These are phyloP conservation scores for Candida taoyuanica DNA, from an alignment of 805 yeast genomes.

Conservation along the genomic window DNA sequence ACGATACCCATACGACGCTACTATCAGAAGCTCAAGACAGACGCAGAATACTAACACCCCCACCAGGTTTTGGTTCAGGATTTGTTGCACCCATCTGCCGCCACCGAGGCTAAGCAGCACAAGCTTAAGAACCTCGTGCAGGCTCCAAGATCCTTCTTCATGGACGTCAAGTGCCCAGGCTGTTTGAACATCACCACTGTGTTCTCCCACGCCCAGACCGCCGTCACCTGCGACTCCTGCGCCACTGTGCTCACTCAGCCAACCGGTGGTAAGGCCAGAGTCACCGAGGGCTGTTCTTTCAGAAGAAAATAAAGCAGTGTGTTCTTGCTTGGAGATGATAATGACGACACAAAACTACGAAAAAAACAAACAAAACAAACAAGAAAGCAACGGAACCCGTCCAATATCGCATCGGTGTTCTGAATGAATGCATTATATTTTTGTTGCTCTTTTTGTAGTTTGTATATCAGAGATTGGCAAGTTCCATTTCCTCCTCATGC, in stretches of 20 bases:
- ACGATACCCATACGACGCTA: too few species aligned
- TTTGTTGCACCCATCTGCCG: conserved; percentile 97
- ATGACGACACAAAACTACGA: too few species aligned
- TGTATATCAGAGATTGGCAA: conserved; percentile 16
- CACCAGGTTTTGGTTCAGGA: conserved; percentile 95
- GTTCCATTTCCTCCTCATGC: conserved; percentile 24
- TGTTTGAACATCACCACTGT: conserved; percentile 99
- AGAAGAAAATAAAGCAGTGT: conserved; percentile 99
- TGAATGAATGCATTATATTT: background rate
- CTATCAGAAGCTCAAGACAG: too few species aligned
- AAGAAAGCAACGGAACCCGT: too few species aligned
- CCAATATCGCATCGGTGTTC: too few species aligned
- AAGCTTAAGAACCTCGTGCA: conserved; percentile 97
- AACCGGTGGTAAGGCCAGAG: conserved; percentile 99
- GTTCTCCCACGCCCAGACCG: conserved; percentile 99
- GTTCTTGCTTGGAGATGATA: too few species aligned
- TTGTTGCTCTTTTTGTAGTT: background rate
- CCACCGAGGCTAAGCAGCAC: conserved; percentile 95
- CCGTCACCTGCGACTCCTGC: conserved; percentile 98
- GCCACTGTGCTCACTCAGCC: conserved; percentile 98
- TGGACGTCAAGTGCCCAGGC: conserved; percentile 99
- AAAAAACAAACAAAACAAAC: too few species aligned
- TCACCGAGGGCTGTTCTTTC: conserved; percentile 99
- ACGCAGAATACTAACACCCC: conserved; percentile 25
- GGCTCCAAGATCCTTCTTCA: conserved; percentile 97